Evolutionary conservation across 495 filamentous ascomycete genomes (phyloP), one percentile per base, ranked within the genome.

Genomic region (Annulohypoxylon bovei): DNA sequence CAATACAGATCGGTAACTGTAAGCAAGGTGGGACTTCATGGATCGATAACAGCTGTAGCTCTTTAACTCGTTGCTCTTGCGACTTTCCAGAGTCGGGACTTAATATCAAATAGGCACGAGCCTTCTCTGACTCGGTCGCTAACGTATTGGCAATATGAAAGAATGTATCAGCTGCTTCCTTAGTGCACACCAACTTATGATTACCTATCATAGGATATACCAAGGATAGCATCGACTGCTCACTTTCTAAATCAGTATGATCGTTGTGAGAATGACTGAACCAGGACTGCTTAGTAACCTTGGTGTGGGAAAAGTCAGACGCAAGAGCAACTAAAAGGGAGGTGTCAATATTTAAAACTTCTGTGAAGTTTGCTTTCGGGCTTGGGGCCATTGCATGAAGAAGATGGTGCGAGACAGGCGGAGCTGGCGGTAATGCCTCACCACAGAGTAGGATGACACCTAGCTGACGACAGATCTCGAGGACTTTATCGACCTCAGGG

Each of bases 311-410:
- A 33, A 84, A 78, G 67, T 84, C 82, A 11, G 79, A 81, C 4
- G 76, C 68, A 11, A 84, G 76, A 20, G 79, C 78, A 9, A 84
- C 72, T 5, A 84, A 75, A 47, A 84, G 77, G 2, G 80, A 80
- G 3, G 76, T 80, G 54, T 83, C 81, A 53, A 82, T 58, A 53
- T 84, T 82, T 9, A 84, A 53, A 9, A 76, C 54, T 46, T 71
- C 37, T 0, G 80, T 73, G 49, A 80, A 72, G 16, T 60, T 68
- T 49, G 54, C 58, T 23, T 75, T 77, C 78, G 75, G 25, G 59
- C 68, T 62, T 70, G 81, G 70, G 79, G 81, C 72, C 85, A 87
- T 77, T 39, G 44, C 54, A n/a, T 71, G 75, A 1, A 85, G 84
- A 33, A 84, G 82, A 40, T 79, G 67, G 56, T 85, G 82, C 0